Conservation (phyloP, 345 rosid species). For the Carallia pectinifolia region DNA sequence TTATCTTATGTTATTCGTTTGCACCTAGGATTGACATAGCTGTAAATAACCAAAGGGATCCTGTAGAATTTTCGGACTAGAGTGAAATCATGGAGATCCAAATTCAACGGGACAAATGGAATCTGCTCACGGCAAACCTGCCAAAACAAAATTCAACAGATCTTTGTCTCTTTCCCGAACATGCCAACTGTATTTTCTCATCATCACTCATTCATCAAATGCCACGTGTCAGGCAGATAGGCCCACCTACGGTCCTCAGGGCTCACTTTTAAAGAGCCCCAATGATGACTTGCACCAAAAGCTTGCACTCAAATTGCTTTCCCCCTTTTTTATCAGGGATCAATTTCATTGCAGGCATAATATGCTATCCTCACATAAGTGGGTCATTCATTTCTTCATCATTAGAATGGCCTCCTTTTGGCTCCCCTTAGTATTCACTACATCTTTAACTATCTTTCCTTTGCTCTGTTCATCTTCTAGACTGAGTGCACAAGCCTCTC, state of each 20-base stretch:
- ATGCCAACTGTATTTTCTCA: slow-evolving; percentile 42
- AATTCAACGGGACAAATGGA: slow-evolving; percentile 11
- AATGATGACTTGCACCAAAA: slow-evolving; percentile 32
- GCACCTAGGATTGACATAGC: no score
- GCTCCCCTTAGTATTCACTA: slow-evolving; percentile 31
- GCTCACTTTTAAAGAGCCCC: slow-evolving; percentile 22
- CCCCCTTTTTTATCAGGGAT: slow-evolving; percentile 26
- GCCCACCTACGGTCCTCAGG: slow-evolving; percentile 21
- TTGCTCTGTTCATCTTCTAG: slow-evolving; percentile 32
- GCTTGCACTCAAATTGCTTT: slow-evolving; percentile 11
- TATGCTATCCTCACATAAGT: slow-evolving; percentile 26
- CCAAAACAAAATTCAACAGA: slow-evolving; percentile 28
- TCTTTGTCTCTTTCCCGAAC: slow-evolving; percentile 28
- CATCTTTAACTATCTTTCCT: slow-evolving; percentile 33
- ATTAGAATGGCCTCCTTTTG: slow-evolving; percentile 55
- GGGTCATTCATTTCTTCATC: slow-evolving; percentile 52
- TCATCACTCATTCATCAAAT: slow-evolving; percentile 15
- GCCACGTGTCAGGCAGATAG: slow-evolving; percentile 25
- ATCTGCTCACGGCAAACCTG: not conserved
- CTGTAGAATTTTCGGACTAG: not conserved
- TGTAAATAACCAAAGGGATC: not conserved
- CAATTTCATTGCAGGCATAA: not conserved
- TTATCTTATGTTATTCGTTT: no score
- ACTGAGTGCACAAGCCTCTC: slow-evolving; percentile 18
- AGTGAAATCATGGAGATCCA: slow-evolving; percentile 1